These are phyloP conservation scores for Backusella westeae DNA, from an alignment of 192 early-diverging fungal species.

Conservation along the genomic window DNA sequence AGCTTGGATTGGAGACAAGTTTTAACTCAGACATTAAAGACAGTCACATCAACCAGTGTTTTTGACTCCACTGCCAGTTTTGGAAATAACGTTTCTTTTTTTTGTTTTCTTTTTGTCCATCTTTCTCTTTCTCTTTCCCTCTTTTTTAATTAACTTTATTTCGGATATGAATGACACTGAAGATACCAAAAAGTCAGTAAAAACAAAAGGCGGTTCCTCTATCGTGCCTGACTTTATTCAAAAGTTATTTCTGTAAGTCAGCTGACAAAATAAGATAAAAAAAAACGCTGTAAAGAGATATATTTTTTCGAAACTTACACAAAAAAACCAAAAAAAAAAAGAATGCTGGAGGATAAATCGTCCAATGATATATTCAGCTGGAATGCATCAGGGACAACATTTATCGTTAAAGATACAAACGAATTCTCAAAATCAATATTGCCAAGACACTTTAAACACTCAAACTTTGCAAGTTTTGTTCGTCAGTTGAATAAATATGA, in stretches of 20 bases:
- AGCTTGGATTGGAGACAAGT: not conserved
- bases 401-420: slow-evolving; percentile 70
- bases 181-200: not conserved
- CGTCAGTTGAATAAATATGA: slow-evolving; percentile 79
- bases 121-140: not conserved
- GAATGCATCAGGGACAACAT: slow-evolving; percentile 61
- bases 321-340: slow-evolving; percentile 23
- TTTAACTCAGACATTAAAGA: not conserved
- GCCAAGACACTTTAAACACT: slow-evolving; percentile 72
- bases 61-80: not conserved
- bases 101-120: not conserved
- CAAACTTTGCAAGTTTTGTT: slow-evolving; percentile 67
- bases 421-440: slow-evolving; percentile 69
- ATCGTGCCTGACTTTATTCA: slow-evolving; percentile 24
- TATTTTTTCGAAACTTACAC: not conserved
- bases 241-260: slow-evolving; percentile 20
- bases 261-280: not conserved
- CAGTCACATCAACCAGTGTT: not conserved
- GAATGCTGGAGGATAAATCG: slow-evolving; percentile 67
- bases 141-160: not conserved
- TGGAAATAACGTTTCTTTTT: not conserved
- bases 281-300: not conserved
- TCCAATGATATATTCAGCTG: slow-evolving; percentile 57
- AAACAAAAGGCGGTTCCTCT: not conserved
- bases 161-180: not conserved